Percentiles rank a stretch among this genome's conserved stretches.
phyloP scores from a whole-genome alignment of 257 asterid genomes.

The Plectranthus barbatus region DNA sequence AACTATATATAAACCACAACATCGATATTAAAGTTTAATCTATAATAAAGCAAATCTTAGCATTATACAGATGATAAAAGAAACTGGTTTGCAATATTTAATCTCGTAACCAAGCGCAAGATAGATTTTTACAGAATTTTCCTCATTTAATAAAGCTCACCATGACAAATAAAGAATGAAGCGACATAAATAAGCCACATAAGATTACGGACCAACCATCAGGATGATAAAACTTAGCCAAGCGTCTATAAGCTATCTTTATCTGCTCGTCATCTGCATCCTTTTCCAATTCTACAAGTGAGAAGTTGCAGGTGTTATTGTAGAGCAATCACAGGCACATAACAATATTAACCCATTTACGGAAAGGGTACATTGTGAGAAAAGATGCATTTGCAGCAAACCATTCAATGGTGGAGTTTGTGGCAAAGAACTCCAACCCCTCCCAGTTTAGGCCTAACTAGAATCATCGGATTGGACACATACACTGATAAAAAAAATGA shows the following conservation, averaged over 20 bases:
- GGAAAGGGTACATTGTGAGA: too few species aligned
- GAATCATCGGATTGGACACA: too few species aligned
- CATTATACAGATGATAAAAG: neutral
- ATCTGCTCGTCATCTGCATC: slow-evolving; percentile 88
- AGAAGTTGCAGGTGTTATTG: slow-evolving; percentile 4
- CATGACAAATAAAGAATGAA: neutral
- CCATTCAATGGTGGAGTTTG: too few species aligned
- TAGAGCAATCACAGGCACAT: neutral
- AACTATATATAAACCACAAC: slow-evolving; percentile 7
- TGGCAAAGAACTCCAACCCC: neutral
- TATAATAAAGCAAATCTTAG: neutral
- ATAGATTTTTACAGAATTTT: neutral
- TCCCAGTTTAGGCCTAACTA: too few species aligned
- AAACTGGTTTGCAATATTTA: neutral
- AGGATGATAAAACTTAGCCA: slow-evolving; percentile 96
- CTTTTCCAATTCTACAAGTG: slow-evolving; percentile 65
- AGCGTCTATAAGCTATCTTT: slow-evolving; percentile 77
- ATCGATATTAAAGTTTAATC: neutral
- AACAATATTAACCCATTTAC: neutral
- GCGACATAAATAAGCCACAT: neutral
- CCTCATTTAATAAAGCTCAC: neutral
- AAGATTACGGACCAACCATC: slow-evolving; percentile 64
- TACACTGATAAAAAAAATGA: too few species aligned
- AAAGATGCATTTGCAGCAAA: too few species aligned
- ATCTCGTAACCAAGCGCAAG: neutral